Evolutionary conservation across 2,329 filamentous ascomycete species (phyloP), one percentile per base, ranked within the genome.

Genomic region (Monosporascus sp.): DNA sequence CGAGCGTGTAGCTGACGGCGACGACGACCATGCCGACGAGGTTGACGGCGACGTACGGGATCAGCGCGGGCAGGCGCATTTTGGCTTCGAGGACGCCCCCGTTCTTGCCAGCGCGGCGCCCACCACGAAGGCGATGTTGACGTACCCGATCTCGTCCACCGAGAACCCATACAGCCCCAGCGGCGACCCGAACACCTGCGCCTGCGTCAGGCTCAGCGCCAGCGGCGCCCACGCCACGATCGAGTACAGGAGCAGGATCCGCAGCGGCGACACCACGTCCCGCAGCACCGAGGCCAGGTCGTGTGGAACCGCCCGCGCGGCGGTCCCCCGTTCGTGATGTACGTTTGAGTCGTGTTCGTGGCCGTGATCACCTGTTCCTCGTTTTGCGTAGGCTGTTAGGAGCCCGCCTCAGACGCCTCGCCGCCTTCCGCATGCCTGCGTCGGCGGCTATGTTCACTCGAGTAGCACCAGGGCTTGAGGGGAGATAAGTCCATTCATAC

Each of bases 141-240:
- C 71, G 60, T 74, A 77, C 1, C 77, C 77, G 20, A 79, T 74
- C 35, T 70, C 62, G 9, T 67, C 62, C 2, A 75, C 66, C 6
- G 53, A 68, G 67, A 77, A 78, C 35, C 65, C 60, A 57, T 79
- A 80, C 0, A 76, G 74, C 31, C 31, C 31, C 31, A 35, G 1
- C 9, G 74, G 72, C 2, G 70, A 67, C 7, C 60, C 68, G 52
- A 80, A 72, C 2, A 76, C 67, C 15, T 73, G 70, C 1, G 76
- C 76, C 57, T 80, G 72, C 9, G 74, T 78, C n/a, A 80, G 67
- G 62, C 78, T 79, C 59, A 77, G 76, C 50, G 74, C 72, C 4
- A 65, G 50, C 2, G 65, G 46, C 2, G 64, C 65, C 60, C 61
- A 67, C 9, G 62, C 51, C 8, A 68, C 63, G 55, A 69, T 69